Evolutionary conservation across 1,284 basidiomycete species (phyloP).

Genomic region (Cryptococcus wingfieldii): DNA sequence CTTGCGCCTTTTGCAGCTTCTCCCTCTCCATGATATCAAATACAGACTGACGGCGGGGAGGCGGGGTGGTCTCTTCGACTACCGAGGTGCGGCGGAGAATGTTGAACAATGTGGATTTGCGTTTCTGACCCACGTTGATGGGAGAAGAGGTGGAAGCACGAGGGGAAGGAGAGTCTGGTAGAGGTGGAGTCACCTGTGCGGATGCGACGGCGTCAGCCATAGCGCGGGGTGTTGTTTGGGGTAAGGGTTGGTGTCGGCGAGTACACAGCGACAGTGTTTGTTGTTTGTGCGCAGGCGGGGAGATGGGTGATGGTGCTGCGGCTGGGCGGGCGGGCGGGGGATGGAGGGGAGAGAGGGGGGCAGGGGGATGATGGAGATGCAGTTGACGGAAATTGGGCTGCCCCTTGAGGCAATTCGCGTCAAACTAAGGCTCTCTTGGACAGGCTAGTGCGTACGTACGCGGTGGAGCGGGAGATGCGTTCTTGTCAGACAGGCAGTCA

Average conservation of each 20-base stretch:
- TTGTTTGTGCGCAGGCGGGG: background rate
- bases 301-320: background rate
- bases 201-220: background rate
- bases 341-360: background rate
- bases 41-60: constrained; percentile 7
- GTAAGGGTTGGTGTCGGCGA: background rate
- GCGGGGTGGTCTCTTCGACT: constrained; percentile 6
- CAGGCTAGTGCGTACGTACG: too few relatives aligned
- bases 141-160: background rate
- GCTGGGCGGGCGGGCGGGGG: background rate
- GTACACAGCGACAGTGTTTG: background rate
- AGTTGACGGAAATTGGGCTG: background rate
- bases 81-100: background rate
- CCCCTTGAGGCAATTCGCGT: background rate
- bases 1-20: background rate
- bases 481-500: too few relatives aligned
- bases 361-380: background rate
- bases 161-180: background rate
- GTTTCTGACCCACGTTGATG: background rate
- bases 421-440: too few relatives aligned
- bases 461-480: background rate
- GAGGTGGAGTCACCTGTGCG: background rate
- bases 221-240: background rate
- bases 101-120: background rate
- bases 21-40: constrained; percentile 5